phyloP scores from a whole-genome alignment of 2,329 filamentous ascomycete species.

The Dothidotthia symphoricarpi region DNA sequence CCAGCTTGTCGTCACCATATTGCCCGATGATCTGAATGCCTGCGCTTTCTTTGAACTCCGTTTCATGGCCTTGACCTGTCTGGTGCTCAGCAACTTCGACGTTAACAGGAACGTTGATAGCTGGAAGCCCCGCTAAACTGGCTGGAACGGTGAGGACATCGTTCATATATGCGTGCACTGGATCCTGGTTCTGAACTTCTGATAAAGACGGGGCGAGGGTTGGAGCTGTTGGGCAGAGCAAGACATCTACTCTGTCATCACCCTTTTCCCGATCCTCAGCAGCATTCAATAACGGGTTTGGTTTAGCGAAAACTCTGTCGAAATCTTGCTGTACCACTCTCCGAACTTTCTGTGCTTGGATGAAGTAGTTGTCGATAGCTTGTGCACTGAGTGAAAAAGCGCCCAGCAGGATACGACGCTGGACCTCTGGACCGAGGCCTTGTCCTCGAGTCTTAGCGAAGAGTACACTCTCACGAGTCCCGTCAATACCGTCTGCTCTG shows the following conservation, averaged over 20 bases:
- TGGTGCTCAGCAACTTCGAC: slow-evolving; percentile 27
- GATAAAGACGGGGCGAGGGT: slow-evolving; percentile 66
- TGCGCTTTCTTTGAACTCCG: slow-evolving; percentile 38
- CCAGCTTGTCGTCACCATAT: slow-evolving; percentile 68
- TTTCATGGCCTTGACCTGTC: slow-evolving; percentile 27
- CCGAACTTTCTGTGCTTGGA: slow-evolving; percentile 86
- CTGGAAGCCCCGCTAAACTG: slow-evolving; percentile 85
- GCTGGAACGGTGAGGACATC: slow-evolving; percentile 96
- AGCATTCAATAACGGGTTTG: slow-evolving; percentile 62
- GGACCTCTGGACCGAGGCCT: slow-evolving; percentile 81
- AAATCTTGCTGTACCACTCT: slow-evolving; percentile 84
- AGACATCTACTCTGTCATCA: slow-evolving; percentile 72
- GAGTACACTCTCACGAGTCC: slow-evolving; percentile 50
- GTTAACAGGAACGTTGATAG: slow-evolving; percentile 74
- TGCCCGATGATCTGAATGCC: slow-evolving; percentile 80
- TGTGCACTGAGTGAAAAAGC: slow-evolving; percentile 86
- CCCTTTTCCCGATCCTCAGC: slow-evolving; percentile 47
- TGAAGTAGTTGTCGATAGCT: slow-evolving; percentile 94
- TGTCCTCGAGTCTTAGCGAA: slow-evolving; percentile 73
- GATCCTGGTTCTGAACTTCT: slow-evolving; percentile 54
- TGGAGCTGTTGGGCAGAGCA: slow-evolving; percentile 84
- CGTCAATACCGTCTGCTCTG: slow-evolving; percentile 55
- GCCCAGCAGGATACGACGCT: slow-evolving; percentile 81
- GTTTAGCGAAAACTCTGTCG: slow-evolving; percentile 68
- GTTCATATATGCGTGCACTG: slow-evolving; percentile 81